Conservation (phyloP, 805 yeast genomes). For the Lachancea cidri region DNA sequence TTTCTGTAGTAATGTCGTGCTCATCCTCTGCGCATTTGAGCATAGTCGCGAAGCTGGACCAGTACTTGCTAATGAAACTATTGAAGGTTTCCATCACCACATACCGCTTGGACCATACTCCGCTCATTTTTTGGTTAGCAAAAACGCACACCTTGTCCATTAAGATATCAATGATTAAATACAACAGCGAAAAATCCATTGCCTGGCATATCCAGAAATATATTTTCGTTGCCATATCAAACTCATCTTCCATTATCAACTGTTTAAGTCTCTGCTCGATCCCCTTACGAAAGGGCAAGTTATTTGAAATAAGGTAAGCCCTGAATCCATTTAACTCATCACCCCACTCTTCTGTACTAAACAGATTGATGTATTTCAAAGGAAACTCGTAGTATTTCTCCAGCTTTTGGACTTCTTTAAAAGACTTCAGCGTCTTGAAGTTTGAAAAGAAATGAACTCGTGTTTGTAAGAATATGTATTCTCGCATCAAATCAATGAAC, state of each 20-base stretch:
- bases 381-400: constrained; percentile 25
- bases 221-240: constrained; percentile 19
- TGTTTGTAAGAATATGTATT: constrained; percentile 20
- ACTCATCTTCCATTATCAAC: constrained; percentile 24
- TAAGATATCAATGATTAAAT: constrained; percentile 19
- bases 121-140: constrained; percentile 17
- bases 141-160: constrained; percentile 17
- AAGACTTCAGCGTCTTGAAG: constrained; percentile 12
- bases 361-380: constrained; percentile 14
- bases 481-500: constrained; percentile 12
- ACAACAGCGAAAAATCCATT: constrained; percentile 11
- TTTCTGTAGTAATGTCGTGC: constrained; percentile 22
- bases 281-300: constrained; percentile 11
- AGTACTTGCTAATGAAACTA: constrained; percentile 22
- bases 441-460: constrained; percentile 21
- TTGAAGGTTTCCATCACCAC: constrained; percentile 26
- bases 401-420: constrained; percentile 19
- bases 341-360: constrained; percentile 15
- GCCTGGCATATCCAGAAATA: constrained; percentile 24
- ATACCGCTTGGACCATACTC: constrained; percentile 17
- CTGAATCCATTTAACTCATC: constrained; percentile 20
- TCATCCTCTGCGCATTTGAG: constrained; percentile 25
- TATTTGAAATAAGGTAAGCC: constrained; percentile 22
- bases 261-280: constrained; percentile 12
- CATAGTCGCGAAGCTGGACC: constrained; percentile 21